Conservation (phyloP, 176 grass and related monocot genomes). For the Cymbopogon citratus region DNA sequence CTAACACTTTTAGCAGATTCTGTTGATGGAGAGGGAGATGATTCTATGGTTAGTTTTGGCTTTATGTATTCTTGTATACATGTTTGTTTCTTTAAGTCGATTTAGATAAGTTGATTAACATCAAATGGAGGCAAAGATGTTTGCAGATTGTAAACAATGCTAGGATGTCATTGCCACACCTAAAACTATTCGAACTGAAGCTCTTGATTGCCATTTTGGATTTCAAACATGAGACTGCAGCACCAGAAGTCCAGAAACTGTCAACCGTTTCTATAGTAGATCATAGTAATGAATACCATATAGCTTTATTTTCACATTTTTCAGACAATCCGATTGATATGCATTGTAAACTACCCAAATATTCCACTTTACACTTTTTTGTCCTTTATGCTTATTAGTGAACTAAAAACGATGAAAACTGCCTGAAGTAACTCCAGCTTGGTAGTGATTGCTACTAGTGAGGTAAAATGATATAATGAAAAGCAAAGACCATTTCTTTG, state of each 20-base stretch:
- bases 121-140: neutral
- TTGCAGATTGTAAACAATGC: neutral
- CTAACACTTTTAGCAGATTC: slow-evolving; percentile 72
- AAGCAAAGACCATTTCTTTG: neutral
- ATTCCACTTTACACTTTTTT: neutral
- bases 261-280: neutral
- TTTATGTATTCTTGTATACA: slow-evolving; percentile 8
- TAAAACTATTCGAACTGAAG: neutral
- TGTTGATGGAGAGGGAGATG: slow-evolving; percentile 67
- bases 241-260: neutral
- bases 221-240: neutral
- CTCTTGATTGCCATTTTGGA: neutral
- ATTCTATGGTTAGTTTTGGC: slow-evolving; percentile 73
- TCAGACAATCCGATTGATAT: neutral
- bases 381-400: neutral
- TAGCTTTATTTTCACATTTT: neutral
- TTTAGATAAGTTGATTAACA: slow-evolving; percentile 11
- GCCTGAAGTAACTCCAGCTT: neutral
- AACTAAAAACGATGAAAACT: neutral
- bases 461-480: neutral
- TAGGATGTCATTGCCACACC: neutral
- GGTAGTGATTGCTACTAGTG: neutral
- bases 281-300: neutral
- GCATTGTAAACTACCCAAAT: neutral
- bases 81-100: neutral